Evolutionary conservation across 2,329 filamentous ascomycete genomes (phyloP), one percentile per base, ranked within the genome.

Genomic region (Rhinocladiella mackenziei): DNA sequence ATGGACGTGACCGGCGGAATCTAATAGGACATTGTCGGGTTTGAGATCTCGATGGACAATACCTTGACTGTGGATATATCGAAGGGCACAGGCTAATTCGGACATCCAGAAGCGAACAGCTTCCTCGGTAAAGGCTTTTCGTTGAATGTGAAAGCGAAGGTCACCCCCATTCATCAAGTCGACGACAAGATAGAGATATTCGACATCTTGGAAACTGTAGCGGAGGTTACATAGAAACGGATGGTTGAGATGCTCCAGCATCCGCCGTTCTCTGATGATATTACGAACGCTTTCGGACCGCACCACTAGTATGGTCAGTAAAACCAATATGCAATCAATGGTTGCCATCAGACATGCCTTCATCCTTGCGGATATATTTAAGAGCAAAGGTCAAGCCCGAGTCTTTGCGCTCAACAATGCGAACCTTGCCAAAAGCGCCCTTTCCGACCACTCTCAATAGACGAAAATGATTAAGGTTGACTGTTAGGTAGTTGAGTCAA

Each of bases 301-400:
- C 58, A 98, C 89, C 58, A 98, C 91, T 95, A 61, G 19, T 7
- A 35, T 26, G n/a, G 56, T 63, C 59, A 44, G 47, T 56, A 51
- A 62, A n/a, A n/a, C n/a, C n/a, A n/a, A n/a, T n/a, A n/a, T n/a
- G n/a, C n/a, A n/a, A n/a, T n/a, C n/a, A n/a, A 30, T 7, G 33
- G 23, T 58, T 61, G 54, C 26, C n/a, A 36, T 28, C 9, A 30
- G 22, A 69, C 80, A 51, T 62, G 89, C 89, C 86, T 80, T 97
- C 91, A 84, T 97, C 91, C 78, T 96, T 97, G 56, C 89, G 83
- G 55, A 97, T 97, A 67, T 97, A 97, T 69, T 98, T 98, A 55
- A 98, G 76, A 32, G 92, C 92, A 67, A 98, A 98, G 2, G 89
- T 91, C 59, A 97, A 71, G 44, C 83, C 84, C 1, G 89, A 95